phyloP scores from a whole-genome alignment of 2,329 filamentous ascomycete species.

The Apiospora phragmitis region DNA sequence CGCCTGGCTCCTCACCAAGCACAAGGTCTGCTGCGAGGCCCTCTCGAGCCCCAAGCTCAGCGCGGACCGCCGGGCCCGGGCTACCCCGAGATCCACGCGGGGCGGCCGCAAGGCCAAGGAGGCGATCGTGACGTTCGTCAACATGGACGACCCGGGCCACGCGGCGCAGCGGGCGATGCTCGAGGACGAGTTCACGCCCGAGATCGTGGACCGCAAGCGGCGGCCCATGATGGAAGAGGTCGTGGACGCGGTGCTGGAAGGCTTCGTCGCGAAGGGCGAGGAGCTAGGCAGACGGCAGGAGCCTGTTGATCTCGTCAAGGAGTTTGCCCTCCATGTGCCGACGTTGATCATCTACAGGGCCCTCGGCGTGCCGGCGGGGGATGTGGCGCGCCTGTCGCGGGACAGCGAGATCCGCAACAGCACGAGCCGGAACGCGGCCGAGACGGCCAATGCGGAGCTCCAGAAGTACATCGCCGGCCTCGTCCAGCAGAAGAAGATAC shows the following conservation, averaged over 20 bases:
- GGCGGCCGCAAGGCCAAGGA: conserved; percentile 1
- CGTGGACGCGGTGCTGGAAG: conserved; percentile 14
- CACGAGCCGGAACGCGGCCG: neutral
- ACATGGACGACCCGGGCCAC: conserved; percentile 13
- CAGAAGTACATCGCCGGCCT: conserved; percentile 11
- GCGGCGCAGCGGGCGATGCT: conserved; percentile 12
- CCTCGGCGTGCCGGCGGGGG: conserved; percentile 11
- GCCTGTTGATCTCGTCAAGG: conserved; percentile 15
- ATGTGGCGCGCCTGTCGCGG: conserved; percentile 13
- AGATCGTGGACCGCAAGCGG: conserved; percentile 6
- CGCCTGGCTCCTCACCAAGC: conserved; percentile 15
- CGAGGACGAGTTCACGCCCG: conserved; percentile 13
- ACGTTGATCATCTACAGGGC: conserved; percentile 15
- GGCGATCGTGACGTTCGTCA: conserved; percentile 10
- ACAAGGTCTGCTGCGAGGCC: conserved; percentile 11
- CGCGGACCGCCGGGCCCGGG: conserved; percentile 14
- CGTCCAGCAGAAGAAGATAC: conserved; percentile 7
- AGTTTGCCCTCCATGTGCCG: conserved; percentile 14
- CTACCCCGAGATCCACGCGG: conserved; percentile 15
- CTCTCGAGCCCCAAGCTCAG: conserved; percentile 10
- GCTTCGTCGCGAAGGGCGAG: conserved; percentile 2
- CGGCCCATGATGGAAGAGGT: conserved; percentile 15
- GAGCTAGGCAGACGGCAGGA: neutral
- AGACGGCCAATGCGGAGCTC: conserved; percentile 3
- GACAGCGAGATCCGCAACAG: conserved; percentile 6